Percentiles rank a stretch among this genome's conserved stretches.
Evolutionary conservation across 208 protist species (phyloP).

Genomic region (Phytomonas sp.): DNA sequence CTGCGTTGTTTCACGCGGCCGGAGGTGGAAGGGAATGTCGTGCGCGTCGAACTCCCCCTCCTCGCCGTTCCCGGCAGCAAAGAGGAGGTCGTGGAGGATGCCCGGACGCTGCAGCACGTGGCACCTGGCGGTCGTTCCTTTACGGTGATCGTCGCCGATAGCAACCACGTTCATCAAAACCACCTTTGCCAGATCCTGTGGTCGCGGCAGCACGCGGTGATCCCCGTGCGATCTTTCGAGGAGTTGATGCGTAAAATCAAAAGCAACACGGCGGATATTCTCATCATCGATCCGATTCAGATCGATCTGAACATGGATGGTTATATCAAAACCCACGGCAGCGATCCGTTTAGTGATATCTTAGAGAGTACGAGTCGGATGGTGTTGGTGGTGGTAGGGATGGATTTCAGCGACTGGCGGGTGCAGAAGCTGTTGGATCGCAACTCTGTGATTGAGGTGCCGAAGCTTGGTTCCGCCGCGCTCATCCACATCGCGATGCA

Average conservation of each 20-base stretch:
- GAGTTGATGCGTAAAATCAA: constrained; percentile 67
- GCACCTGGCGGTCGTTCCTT: constrained; percentile 24
- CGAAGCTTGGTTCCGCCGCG: constrained; percentile 54
- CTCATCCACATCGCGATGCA: constrained; percentile 83
- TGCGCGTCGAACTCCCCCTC: constrained; percentile 68
- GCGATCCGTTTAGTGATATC: constrained; percentile 54
- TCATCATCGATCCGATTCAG: constrained; percentile 74
- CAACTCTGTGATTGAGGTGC: constrained; percentile 74
- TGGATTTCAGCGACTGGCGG: constrained; percentile 76
- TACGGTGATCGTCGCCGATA: constrained; percentile 73
- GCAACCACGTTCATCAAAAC: constrained; percentile 53
- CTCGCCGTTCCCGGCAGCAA: constrained; percentile 49
- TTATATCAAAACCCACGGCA: constrained; percentile 32
- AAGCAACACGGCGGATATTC: constrained; percentile 46
- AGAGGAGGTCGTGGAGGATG: constrained; percentile 16
- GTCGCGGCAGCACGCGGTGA: constrained; percentile 73
- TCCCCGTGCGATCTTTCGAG: constrained; percentile 62
- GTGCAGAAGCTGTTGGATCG: constrained; percentile 66
- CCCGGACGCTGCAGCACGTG: background rate
- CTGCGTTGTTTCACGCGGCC: constrained; percentile 56
- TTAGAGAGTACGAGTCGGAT: constrained; percentile 30
- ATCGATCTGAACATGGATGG: constrained; percentile 57
- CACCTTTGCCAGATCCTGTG: constrained; percentile 71
- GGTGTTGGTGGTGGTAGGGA: constrained; percentile 63
- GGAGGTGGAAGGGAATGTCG: constrained; percentile 37